These are phyloP conservation scores for Boletus rubescentipes DNA, from an alignment of 768 basidiomycete species.

Conservation along the genomic window DNA sequence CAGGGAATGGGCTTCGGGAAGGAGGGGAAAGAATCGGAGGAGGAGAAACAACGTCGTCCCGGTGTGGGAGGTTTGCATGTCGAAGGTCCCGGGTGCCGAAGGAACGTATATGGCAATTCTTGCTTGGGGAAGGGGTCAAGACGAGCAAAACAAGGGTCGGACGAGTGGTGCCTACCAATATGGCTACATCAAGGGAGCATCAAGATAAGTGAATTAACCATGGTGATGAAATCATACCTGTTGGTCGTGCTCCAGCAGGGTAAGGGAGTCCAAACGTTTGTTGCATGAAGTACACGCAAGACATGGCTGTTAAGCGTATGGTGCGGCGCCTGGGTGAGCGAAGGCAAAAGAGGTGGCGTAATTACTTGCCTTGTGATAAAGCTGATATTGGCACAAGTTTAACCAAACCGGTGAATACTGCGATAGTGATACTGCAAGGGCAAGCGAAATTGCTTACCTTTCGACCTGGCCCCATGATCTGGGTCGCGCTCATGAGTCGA, in stretches of 20 bases:
- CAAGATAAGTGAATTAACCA: neutral
- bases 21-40: constrained; percentile 35
- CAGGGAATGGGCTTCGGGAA: constrained; percentile 23
- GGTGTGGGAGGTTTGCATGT: constrained; percentile 64
- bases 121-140: constrained; percentile 46
- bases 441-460: constrained; percentile 53
- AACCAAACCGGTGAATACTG: neutral
- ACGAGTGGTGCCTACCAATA: constrained; percentile 38
- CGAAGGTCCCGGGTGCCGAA: constrained; percentile 78
- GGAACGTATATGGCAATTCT: constrained; percentile 75
- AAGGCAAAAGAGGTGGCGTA: neutral
- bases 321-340: neutral
- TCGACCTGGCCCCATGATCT: constrained; percentile 86
- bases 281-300: constrained; percentile 73
- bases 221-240: constrained; percentile 47
- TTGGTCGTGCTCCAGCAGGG: constrained; percentile 80
- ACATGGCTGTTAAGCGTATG: constrained; percentile 55
- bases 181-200: constrained; percentile 30
- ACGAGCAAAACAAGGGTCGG: neutral
- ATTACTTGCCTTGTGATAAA: constrained; percentile 71
- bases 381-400: constrained; percentile 37
- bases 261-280: constrained; percentile 75
- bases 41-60: constrained; percentile 35
- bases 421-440: neutral
- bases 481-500: constrained; percentile 12